Conservation (phyloP, 129 eudicot genomes). For the Kitagawia praeruptora region DNA sequence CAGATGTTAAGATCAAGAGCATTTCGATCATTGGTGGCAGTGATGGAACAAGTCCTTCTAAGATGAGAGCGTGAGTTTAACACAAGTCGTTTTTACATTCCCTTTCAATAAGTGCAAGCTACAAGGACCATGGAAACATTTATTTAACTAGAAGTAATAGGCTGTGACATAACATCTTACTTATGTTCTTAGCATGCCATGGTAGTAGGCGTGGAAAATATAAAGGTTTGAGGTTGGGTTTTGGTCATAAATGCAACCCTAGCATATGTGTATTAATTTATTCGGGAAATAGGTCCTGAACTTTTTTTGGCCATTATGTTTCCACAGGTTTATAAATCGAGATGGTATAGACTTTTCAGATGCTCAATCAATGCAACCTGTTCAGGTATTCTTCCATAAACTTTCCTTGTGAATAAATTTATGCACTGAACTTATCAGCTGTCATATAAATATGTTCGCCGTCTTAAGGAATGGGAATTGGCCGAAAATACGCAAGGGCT, state of each 20-base stretch:
- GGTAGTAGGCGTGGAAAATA: not conserved
- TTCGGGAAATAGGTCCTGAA: not conserved
- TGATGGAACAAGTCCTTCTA: slow-evolving; percentile 97
- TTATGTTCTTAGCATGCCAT: not conserved
- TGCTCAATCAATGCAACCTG: slow-evolving; percentile 91
- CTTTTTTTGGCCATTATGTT: not conserved
- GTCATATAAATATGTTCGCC: not conserved
- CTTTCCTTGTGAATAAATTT: slow-evolving; percentile 2
- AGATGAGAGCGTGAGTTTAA: slow-evolving; percentile 94
- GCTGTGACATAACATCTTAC: not conserved
- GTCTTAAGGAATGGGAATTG: slow-evolving; percentile 87
- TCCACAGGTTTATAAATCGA: slow-evolving; percentile 70
- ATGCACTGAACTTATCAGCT: not conserved
- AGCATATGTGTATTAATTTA: not conserved
- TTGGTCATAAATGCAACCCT: not conserved
- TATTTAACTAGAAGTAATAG: not conserved
- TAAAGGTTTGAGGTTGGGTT: not conserved
- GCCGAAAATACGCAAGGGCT: slow-evolving; percentile 89
- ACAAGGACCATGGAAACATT: not conserved
- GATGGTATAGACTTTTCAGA: slow-evolving; percentile 99
- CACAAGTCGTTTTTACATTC: not conserved
- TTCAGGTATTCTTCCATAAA: slow-evolving; percentile 50
- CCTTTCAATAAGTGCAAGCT: not conserved
- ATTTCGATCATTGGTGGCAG: slow-evolving; percentile 90
- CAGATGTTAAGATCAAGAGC: slow-evolving; percentile 98